A percentile compares a stretch with the other conserved stretches of the same genome.
These are phyloP conservation scores for Crassisporium funariophilum DNA, from an alignment of 768 basidiomycete species.

Conservation along the genomic window DNA sequence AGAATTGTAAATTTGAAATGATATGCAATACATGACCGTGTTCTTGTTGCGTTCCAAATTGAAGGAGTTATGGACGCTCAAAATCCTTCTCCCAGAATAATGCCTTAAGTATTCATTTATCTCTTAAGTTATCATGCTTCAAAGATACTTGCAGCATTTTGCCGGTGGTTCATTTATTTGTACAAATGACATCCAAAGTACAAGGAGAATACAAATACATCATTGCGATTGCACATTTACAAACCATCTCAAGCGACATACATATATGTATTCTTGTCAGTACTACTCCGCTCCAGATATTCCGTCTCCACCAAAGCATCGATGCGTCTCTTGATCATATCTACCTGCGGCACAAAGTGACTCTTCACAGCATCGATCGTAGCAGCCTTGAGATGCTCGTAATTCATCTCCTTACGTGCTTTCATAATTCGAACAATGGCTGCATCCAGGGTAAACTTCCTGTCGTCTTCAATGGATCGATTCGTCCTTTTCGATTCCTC, in stretches of 20 bases:
- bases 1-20: no score
- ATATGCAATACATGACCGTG: no score
- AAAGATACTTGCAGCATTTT: no score
- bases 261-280: constrained; percentile 69
- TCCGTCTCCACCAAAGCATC: constrained; percentile 83
- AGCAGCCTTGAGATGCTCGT: constrained; percentile 78
- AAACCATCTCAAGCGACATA: constrained; percentile 73
- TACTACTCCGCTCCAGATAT: constrained; percentile 78
- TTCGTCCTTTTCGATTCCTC: constrained; percentile 88
- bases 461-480: constrained; percentile 82
- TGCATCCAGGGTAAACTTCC: constrained; percentile 84
- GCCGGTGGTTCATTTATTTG: no score
- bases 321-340: constrained; percentile 83
- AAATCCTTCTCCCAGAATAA: no score
- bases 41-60: no score
- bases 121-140: no score
- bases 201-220: no score
- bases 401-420: constrained; percentile 78
- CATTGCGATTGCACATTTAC: no score
- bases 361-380: constrained; percentile 86
- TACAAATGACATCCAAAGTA: no score
- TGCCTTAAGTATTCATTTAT: no score
- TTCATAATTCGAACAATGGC: constrained; percentile 99
- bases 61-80: no score
- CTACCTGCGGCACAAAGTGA: constrained; percentile 85